Conservation (phyloP, 805 yeast genomes). For the Candida methanosorbosa region DNA sequence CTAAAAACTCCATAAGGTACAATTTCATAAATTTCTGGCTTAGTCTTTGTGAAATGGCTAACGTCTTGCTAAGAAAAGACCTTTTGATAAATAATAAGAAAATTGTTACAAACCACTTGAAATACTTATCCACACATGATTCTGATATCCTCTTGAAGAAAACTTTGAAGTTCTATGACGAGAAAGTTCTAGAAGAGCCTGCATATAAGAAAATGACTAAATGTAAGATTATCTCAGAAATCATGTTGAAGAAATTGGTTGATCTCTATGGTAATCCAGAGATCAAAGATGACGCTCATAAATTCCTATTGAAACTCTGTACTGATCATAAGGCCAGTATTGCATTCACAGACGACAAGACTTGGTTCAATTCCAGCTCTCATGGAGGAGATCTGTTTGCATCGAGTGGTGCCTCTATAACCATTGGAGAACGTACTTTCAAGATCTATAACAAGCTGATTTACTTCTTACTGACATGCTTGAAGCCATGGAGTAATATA, state of each 20-base stretch:
- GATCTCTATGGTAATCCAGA: constrained; percentile 31
- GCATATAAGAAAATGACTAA: constrained; percentile 61
- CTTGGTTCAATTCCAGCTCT: constrained; percentile 33
- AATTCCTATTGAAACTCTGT: constrained; percentile 39
- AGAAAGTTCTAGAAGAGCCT: constrained; percentile 47
- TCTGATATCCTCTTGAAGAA: constrained; percentile 28
- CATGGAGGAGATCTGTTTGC: constrained; percentile 12
- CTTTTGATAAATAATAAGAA: constrained; percentile 47
- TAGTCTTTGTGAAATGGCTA: constrained; percentile 36
- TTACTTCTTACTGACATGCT: constrained; percentile 47
- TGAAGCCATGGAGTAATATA: constrained; percentile 79
- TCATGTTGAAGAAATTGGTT: constrained; percentile 52
- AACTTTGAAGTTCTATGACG: constrained; percentile 40
- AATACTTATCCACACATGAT: constrained; percentile 49
- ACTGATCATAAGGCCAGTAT: constrained; percentile 43
- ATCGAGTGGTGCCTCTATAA: constrained; percentile 32
- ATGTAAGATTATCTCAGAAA: constrained; percentile 70
- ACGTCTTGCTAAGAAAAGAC: constrained; percentile 56
- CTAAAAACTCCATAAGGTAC: constrained; percentile 41
- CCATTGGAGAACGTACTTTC: constrained; percentile 43
- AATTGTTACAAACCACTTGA: constrained; percentile 60
- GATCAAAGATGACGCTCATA: constrained; percentile 30
- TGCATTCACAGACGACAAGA: constrained; percentile 35
- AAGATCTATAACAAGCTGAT: constrained; percentile 61
- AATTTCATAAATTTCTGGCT: constrained; percentile 58